Conservation (phyloP, 2,329 filamentous ascomycete species). For the Colletotrichum sp. region DNA sequence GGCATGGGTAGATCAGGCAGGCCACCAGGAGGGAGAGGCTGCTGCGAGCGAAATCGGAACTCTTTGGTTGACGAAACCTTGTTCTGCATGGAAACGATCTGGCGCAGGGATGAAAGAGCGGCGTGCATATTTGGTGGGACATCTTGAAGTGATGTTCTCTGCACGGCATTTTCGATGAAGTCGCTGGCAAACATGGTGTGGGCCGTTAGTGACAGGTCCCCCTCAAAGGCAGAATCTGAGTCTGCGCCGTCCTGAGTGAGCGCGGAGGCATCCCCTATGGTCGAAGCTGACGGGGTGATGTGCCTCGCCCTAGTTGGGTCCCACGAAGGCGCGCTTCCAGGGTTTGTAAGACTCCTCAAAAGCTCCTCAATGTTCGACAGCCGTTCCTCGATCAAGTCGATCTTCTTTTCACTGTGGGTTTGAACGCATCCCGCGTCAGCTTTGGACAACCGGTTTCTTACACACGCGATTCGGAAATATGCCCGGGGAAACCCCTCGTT, state of each 20-base stretch:
- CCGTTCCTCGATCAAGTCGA: constrained; percentile 51
- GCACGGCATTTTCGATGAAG: constrained; percentile 59
- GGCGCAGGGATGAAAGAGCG: constrained; percentile 55
- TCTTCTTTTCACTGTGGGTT: constrained; percentile 55
- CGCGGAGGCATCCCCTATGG: constrained; percentile 18
- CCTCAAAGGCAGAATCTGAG: constrained; percentile 48
- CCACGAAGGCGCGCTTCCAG: constrained; percentile 10
- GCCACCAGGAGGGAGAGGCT: constrained; percentile 48
- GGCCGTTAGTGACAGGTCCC: constrained; percentile 53
- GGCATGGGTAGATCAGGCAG: constrained; percentile 60
- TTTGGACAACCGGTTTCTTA: neutral
- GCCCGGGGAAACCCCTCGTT: neutral
- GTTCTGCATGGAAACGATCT: constrained; percentile 58
- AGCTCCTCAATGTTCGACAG: constrained; percentile 50
- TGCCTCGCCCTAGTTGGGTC: constrained; percentile 19
- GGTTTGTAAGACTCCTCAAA: constrained; percentile 40
- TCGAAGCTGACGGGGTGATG: constrained; percentile 24
- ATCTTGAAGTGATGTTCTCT: constrained; percentile 49
- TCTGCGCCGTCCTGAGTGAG: constrained; percentile 40
- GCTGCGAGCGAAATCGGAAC: constrained; percentile 50
- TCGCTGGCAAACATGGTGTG: constrained; percentile 60
- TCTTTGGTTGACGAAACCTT: constrained; percentile 44
- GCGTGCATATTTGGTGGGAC: constrained; percentile 57
- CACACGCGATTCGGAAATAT: neutral
- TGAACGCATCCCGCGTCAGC: neutral